A percentile compares a stretch with the other conserved stretches of the same genome.
Evolutionary conservation across 768 basidiomycete genomes (phyloP).

Genomic region (Wakefieldia striispora): DNA sequence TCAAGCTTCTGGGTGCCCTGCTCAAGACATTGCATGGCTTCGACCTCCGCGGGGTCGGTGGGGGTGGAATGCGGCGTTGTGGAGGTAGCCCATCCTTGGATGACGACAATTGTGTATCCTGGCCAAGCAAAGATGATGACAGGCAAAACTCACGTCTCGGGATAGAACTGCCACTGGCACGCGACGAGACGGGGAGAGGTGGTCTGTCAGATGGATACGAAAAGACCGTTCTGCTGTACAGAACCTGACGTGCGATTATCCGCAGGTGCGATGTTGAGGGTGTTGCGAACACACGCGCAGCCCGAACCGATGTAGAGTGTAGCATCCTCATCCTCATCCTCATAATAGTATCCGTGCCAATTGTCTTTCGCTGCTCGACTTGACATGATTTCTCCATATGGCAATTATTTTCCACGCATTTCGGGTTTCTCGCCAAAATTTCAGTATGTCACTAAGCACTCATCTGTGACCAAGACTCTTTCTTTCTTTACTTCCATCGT

Average conservation of each 20-base stretch:
- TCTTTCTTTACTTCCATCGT: slow-evolving; percentile 26
- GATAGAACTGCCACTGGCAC: slow-evolving; percentile 3
- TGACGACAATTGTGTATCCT: slow-evolving; percentile 1
- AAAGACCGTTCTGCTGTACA: slow-evolving; percentile 24
- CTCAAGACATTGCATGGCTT: slow-evolving; percentile 77
- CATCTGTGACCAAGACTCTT: slow-evolving; percentile 16
- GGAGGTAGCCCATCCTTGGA: slow-evolving; percentile 71
- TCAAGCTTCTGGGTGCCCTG: slow-evolving; percentile 82
- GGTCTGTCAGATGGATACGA: slow-evolving; percentile 20
- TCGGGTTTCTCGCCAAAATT: slow-evolving; percentile 29
- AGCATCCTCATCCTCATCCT: too few species aligned
- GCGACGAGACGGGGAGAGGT: slow-evolving; percentile 9
- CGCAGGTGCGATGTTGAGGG: slow-evolving; percentile 24
- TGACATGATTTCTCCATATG: not conserved
- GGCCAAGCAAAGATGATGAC: slow-evolving; percentile 5
- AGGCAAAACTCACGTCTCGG: slow-evolving; percentile 30
- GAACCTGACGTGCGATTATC: slow-evolving; percentile 15
- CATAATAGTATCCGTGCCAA: slow-evolving; percentile 25
- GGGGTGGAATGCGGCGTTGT: slow-evolving; percentile 79
- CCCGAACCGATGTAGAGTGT: slow-evolving; percentile 17
- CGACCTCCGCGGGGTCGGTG: slow-evolving; percentile 77
- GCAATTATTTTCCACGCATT: slow-evolving; percentile 20
- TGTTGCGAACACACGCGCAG: slow-evolving; percentile 23
- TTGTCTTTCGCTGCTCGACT: slow-evolving; percentile 29
- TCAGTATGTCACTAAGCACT: slow-evolving; percentile 22